Percentiles rank a stretch among this genome's conserved stretches.
Conservation (phyloP, 2,329 filamentous ascomycete genomes). For the Trichoderma brevicompactum region DNA sequence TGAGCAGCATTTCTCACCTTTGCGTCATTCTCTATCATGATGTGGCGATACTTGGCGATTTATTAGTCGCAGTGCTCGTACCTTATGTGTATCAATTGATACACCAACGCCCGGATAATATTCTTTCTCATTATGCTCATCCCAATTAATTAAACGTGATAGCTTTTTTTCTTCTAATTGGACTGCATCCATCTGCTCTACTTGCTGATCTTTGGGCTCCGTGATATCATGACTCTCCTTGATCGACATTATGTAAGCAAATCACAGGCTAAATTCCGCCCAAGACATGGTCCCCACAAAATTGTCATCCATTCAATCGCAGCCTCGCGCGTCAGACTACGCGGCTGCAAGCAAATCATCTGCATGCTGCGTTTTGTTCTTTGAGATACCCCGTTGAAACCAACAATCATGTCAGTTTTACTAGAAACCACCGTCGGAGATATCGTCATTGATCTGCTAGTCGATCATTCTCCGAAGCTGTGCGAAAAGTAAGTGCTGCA, state of each 20-base stretch:
- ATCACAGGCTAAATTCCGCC: background rate
- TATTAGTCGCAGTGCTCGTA: too few relatives aligned
- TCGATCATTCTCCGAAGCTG: conserved; percentile 85
- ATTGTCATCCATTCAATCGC: conserved; percentile 18
- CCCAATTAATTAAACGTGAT: too few relatives aligned
- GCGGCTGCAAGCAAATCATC: conserved; percentile 4
- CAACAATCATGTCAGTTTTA: conserved; percentile 80
- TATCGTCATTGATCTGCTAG: conserved; percentile 89
- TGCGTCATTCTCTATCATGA: background rate
- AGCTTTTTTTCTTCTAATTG: too few relatives aligned
- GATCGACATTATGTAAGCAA: background rate
- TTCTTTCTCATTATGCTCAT: too few relatives aligned
- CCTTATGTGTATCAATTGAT: too few relatives aligned
- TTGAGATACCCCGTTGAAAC: background rate
- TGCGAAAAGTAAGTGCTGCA: conserved; percentile 84
- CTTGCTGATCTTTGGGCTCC: too few relatives aligned
- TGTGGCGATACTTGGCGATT: too few relatives aligned
- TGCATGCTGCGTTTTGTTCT: background rate
- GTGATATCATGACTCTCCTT: too few relatives aligned
- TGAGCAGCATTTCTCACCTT: background rate
- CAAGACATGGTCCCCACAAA: conserved; percentile 2
- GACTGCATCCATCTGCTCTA: too few relatives aligned
- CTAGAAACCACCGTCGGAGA: conserved; percentile 92
- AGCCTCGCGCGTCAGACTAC: conserved; percentile 21
- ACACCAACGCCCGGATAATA: too few relatives aligned